Evolutionary conservation across 352 stramenopile genomes (phyloP), one percentile per base, ranked within the genome.

Genomic region (Phytophthora europaea): DNA sequence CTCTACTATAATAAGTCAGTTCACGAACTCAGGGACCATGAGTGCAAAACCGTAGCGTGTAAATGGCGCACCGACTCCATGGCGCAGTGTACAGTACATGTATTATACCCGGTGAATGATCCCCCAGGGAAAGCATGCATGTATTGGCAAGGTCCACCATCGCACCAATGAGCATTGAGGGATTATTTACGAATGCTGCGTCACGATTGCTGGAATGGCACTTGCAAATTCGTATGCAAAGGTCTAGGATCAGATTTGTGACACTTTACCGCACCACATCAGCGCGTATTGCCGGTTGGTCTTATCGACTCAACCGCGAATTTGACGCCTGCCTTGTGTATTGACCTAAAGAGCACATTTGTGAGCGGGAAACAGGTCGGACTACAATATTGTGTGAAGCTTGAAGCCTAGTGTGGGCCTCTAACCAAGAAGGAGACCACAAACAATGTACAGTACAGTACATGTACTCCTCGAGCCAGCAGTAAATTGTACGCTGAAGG

Each of bases 401-500:
- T 52, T 52, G 13, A 56, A 56, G 38, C 15, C 45, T 62, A 38
- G 23, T 58, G 23, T 33, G 53, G 59, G 66, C 59, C 50, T 73
- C 66, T 68, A 55, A 73, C 66, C 66, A 73, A 73, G 66, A 63
- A 52, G 66, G 50, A 28, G 20, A 26, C 50, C 59, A 73, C 59
- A 22, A 59, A 15, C 45, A 51, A 51, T 6, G n/a, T 51, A 51
- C 45, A 65, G 45, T 48, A 43, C 36, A 38, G 16, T 65, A 2
- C 23, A 26, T 26, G 23, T 26, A 26, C 2, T 26, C 1, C 23
- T 26, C 23, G 23, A 26, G 23, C 23, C 23, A 26, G 23, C 23
- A 26, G 23, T 26, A 26, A 26, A 26, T 26, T 26, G 23, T 26
- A 26, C 23, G 2, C 23, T 26, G 23, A 26, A 26, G 23, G 23